Base-by-base conservation (phyloP, 257 asterid species). In the Echium plantagineum region DNA sequence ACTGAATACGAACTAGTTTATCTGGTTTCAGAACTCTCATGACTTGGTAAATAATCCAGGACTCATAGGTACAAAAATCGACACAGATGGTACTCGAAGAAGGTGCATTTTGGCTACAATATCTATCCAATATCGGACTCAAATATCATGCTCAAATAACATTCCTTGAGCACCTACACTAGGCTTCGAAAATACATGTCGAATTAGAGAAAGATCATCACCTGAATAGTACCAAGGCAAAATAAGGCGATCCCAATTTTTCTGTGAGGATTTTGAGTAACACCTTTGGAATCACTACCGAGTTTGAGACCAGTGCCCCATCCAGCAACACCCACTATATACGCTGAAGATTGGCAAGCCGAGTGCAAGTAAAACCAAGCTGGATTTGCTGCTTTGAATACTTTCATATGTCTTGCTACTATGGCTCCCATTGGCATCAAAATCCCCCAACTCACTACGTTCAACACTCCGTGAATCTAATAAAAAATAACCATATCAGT, bases 381-480 rank as follows among this genome's bases (percentile, higher is more conserved):
- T 1, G 95, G 95, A 52, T 73, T 71, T 0, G 88, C 80, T 3
- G 76, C 72, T 52, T 81, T 80, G 86, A 84, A 86, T n/a, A 86
- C 94, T 77, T 79, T 86, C 72, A 86, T 35, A 46, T 86, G 84
- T 69, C 95, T 76, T 5, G 95, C 95, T 28, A 67, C 51, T 58
- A 86, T 66, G 0, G 79, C 90, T 0, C 95, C 95, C 6, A 84
- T 6, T 0, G 95, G 95, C 83, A 86, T 69, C 77, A 86, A 24
- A 9, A 86, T 75, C 9, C 95, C 95, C 95, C 95, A 86, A 60
- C 95, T 84, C 77, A 82, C 94, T 30, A 70, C 95, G 35, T 84
- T 84, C 75, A 87, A n/a, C 52, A 87, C 81, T 56, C 94, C 95
- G 52, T 87, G 95, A 54, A 75, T 62, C 95, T 86, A 68, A 54